Conservation (phyloP, 495 filamentous ascomycete species). For the Penicillium samsonianum region DNA sequence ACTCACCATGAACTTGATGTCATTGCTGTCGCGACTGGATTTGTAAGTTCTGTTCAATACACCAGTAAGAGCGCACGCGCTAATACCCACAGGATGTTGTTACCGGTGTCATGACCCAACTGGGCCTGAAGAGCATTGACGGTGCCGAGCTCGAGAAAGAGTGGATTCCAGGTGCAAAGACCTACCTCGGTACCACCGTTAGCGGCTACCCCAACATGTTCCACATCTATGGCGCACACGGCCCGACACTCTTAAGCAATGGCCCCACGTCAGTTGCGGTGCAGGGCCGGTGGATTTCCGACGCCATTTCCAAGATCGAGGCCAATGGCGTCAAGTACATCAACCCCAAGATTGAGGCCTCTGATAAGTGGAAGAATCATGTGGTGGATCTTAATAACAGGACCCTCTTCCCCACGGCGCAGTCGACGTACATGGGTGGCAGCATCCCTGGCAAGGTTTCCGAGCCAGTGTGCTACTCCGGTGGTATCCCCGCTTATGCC, state of each 20-base stretch:
- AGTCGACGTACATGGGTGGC: conserved; percentile 54
- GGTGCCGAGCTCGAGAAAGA: conserved; percentile 45
- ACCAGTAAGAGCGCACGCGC: neutral
- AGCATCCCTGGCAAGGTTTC: conserved; percentile 51
- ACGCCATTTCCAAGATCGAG: conserved; percentile 43
- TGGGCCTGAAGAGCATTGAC: conserved; percentile 48
- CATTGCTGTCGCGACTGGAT: conserved; percentile 56
- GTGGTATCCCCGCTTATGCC: conserved; percentile 40
- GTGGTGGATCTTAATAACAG: conserved; percentile 41
- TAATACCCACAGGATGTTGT: conserved; percentile 34
- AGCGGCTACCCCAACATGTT: conserved; percentile 56
- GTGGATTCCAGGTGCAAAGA: conserved; percentile 48
- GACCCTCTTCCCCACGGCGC: conserved; percentile 50
- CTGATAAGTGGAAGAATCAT: conserved; percentile 48
- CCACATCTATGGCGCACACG: conserved; percentile 49
- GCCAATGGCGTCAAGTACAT: conserved; percentile 44
- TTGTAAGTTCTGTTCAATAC: conserved; percentile 17
- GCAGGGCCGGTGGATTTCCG: conserved; percentile 53
- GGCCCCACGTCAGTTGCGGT: conserved; percentile 51
- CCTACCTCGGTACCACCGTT: conserved; percentile 51
- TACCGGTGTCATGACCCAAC: conserved; percentile 51
- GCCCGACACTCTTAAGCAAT: conserved; percentile 52
- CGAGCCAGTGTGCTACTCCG: conserved; percentile 48
- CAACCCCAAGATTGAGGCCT: conserved; percentile 46
- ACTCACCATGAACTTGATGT: conserved; percentile 48